A percentile compares a stretch with the other conserved stretches of the same genome.
Conservation (phyloP, 352 stramenopile species). For the Globisporangium rhizosaccharum region DNA sequence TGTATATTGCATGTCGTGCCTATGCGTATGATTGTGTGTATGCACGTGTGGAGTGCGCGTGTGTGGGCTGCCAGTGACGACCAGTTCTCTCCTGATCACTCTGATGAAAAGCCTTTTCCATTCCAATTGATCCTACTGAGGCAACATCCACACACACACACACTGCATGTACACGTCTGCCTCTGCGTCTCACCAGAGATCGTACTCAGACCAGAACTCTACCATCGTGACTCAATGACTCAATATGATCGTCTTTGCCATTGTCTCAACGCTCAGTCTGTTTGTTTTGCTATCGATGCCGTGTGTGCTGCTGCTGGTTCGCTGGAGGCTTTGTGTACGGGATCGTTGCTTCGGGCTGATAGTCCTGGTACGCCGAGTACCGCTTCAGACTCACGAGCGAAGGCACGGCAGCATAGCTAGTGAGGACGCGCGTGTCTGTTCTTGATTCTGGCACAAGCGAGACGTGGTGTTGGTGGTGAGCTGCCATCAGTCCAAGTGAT, state of each 20-base stretch:
- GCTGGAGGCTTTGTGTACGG: slow-evolving; percentile 31
- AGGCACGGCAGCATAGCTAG: too few relatives aligned
- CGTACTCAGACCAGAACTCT: too few relatives aligned
- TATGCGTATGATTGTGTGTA: background rate
- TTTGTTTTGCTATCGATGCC: background rate
- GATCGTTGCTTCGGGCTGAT: slow-evolving; percentile 25
- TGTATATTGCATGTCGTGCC: background rate
- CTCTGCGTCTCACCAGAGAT: too few relatives aligned
- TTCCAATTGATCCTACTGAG: slow-evolving; percentile 90
- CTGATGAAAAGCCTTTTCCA: slow-evolving; percentile 72
- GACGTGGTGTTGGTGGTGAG: background rate
- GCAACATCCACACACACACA: slow-evolving; percentile 20
- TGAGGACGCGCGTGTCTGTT: background rate
- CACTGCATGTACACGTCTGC: background rate
- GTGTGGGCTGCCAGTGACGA: slow-evolving; percentile 57
- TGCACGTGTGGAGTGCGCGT: background rate
- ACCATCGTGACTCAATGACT: too few relatives aligned
- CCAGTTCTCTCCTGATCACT: slow-evolving; percentile 60
- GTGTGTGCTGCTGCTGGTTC: slow-evolving; percentile 6
- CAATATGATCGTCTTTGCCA: background rate
- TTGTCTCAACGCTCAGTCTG: background rate
- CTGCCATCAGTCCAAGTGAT: background rate
- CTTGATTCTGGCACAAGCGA: background rate
- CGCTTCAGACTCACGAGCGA: slow-evolving; percentile 33
- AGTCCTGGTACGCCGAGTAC: slow-evolving; percentile 23